phyloP scores from a whole-genome alignment of 768 basidiomycete genomes.

The Jaapia argillacea region DNA sequence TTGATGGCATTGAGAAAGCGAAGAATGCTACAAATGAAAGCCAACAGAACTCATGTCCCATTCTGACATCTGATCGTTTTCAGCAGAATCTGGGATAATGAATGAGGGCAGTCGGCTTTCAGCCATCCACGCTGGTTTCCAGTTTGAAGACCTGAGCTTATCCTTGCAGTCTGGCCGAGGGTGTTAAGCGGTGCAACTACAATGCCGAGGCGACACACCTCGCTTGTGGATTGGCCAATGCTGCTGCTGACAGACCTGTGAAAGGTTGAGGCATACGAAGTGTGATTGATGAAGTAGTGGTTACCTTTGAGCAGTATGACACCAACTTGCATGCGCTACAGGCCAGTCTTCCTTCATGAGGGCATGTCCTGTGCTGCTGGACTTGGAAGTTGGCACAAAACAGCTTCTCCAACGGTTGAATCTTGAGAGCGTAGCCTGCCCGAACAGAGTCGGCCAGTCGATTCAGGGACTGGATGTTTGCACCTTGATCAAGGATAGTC shows the following conservation, averaged over 20 bases:
- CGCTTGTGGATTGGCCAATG: neutral
- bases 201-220: neutral
- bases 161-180: constrained; percentile 11
- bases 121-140: constrained; percentile 2
- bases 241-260: neutral
- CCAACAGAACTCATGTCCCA: neutral
- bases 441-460: neutral
- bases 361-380: constrained; percentile 15
- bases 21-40: neutral
- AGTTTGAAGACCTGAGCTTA: neutral
- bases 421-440: neutral
- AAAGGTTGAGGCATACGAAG: too few species aligned
- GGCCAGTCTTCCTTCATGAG: constrained; percentile 18
- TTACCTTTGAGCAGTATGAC: constrained; percentile 34
- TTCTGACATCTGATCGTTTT: neutral
- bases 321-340: constrained; percentile 24
- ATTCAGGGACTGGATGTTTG: neutral
- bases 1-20: too few species aligned
- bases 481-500: neutral
- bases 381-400: constrained; percentile 27
- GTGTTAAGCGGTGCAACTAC: neutral
- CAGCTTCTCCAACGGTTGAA: constrained; percentile 16
- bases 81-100: constrained; percentile 16
- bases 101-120: constrained; percentile 1
- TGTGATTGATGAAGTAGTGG: too few species aligned